Percentiles rank a stretch among this genome's conserved stretches.
These are phyloP conservation scores for Castanea sativa DNA, from an alignment of 306 rosid genomes.

Conservation along the genomic window DNA sequence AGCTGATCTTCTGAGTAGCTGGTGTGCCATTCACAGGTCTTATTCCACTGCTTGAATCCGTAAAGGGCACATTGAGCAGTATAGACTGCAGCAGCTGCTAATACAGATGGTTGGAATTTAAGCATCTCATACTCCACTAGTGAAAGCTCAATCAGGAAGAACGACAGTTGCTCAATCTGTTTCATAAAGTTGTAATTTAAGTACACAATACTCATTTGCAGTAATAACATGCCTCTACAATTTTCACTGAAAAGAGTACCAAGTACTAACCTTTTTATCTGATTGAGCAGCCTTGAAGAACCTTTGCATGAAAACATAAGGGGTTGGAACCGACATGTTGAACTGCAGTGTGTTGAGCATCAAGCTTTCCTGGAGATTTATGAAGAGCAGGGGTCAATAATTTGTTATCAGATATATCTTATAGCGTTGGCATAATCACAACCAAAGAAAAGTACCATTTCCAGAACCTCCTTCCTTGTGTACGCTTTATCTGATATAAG, in stretches of 20 bases:
- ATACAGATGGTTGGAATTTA: conserved; percentile 69
- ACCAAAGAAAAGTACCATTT: conserved; percentile 55
- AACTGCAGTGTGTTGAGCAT: conserved; percentile 79
- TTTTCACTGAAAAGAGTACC: too few species aligned
- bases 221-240: not conserved
- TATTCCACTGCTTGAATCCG: conserved; percentile 70
- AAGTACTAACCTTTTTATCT: conserved; percentile 55
- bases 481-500: conserved; percentile 93
- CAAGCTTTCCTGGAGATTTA: conserved; percentile 66
- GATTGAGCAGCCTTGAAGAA: conserved; percentile 96
- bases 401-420: not conserved
- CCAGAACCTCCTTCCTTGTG: conserved; percentile 72
- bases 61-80: conserved; percentile 63
- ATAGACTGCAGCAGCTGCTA: conserved; percentile 90
- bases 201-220: not conserved
- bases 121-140: conserved; percentile 88
- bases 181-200: conserved; percentile 6
- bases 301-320: conserved; percentile 77
- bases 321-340: conserved; percentile 91
- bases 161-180: conserved; percentile 78
- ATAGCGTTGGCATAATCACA: not conserved
- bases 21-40: conserved; percentile 87
- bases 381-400: conserved; percentile 1
- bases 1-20: conserved; percentile 79
- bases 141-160: conserved; percentile 88